Evolutionary conservation across 257 asterid species (phyloP).

Genomic region (Salvia splendens): DNA sequence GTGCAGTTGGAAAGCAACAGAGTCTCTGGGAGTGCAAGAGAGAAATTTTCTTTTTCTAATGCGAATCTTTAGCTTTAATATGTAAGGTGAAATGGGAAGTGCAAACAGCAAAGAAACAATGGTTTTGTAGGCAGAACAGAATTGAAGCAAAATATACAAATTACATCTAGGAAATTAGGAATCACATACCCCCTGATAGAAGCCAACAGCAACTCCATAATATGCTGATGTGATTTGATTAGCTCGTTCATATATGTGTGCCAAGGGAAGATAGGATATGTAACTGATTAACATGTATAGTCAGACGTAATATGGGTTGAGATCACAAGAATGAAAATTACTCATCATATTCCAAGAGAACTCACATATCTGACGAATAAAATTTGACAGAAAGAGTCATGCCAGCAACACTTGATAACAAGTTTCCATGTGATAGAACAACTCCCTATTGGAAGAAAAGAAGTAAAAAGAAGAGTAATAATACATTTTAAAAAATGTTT

Average conservation of each 20-base stretch:
- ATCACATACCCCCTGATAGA: constrained; percentile 85
- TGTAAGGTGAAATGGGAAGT: no score
- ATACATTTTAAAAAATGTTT: background rate
- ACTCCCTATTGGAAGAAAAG: constrained; percentile 64
- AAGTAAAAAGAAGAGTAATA: background rate
- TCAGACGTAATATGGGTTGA: constrained; percentile 9
- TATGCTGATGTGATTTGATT: constrained; percentile 62
- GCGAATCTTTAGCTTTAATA: constrained; percentile 3
- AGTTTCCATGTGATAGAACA: constrained; percentile 76
- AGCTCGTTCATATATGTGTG: constrained; percentile 95
- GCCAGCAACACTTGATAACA: constrained; percentile 84
- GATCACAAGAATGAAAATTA: constrained; percentile 9
- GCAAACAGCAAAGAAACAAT: background rate
- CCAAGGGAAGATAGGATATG: constrained; percentile 95
- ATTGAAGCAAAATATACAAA: constrained; percentile 2
- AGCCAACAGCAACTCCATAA: constrained; percentile 79
- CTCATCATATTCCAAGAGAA: constrained; percentile 33
- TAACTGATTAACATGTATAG: constrained; percentile 51
- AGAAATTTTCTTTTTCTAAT: constrained; percentile 17
- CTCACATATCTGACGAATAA: constrained; percentile 84
- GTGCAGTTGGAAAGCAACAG: background rate
- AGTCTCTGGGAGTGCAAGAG: background rate
- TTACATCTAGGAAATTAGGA: background rate
- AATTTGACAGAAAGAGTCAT: constrained; percentile 49
- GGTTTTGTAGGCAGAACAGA: background rate